Conservation (phyloP, 208 protist species). For the Porcisia deanei region DNA sequence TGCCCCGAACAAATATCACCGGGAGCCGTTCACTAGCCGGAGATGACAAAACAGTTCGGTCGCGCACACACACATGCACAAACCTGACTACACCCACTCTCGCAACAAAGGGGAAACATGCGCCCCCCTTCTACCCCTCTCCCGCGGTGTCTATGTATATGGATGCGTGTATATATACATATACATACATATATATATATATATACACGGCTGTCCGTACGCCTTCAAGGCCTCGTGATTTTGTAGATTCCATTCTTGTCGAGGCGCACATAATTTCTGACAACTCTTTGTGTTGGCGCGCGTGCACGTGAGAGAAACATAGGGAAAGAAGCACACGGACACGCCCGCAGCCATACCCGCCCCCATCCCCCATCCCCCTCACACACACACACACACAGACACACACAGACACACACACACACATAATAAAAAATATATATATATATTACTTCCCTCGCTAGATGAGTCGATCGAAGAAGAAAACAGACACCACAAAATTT, state of each 20-base stretch:
- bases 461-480: constrained; percentile 7
- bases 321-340: too few species aligned
- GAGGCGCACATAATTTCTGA: not conserved
- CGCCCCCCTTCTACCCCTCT: too few species aligned
- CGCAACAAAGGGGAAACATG: too few species aligned
- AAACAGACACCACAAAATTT: constrained; percentile 10
- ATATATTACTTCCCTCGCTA: not conserved
- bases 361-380: not conserved
- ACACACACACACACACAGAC: not conserved
- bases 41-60: not conserved
- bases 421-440: not conserved
- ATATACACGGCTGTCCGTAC: not conserved
- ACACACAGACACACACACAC: not conserved
- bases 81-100: too few species aligned
- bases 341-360: not conserved
- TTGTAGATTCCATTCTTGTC: not conserved
- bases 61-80: too few species aligned
- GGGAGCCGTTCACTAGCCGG: not conserved
- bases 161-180: too few species aligned
- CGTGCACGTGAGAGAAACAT: not conserved
- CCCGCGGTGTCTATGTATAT: too few species aligned
- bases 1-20: too few species aligned
- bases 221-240: not conserved
- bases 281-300: not conserved
- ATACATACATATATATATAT: not conserved